These are phyloP conservation scores for Colletotrichum cuscutae DNA, from an alignment of 2,329 filamentous ascomycete genomes.

Conservation along the genomic window DNA sequence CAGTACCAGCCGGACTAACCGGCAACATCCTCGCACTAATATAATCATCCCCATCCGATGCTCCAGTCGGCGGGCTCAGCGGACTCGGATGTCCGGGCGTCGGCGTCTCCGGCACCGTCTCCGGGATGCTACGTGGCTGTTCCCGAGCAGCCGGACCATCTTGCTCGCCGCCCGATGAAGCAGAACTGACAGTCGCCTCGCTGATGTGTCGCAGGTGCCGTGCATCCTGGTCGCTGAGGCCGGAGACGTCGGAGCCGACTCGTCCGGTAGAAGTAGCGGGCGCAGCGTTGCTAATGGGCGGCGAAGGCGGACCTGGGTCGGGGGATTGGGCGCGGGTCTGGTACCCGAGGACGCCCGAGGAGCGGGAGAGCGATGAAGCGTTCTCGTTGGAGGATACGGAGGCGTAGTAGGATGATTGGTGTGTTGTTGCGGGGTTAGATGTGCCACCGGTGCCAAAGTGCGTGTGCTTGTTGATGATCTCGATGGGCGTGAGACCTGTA, in stretches of 20 bases:
- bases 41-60: slow-evolving; percentile 40
- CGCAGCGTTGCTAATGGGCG: slow-evolving; percentile 15
- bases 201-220: slow-evolving; percentile 54
- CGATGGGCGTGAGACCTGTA: slow-evolving; percentile 50
- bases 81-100: slow-evolving; percentile 27
- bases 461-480: slow-evolving; percentile 51
- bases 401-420: slow-evolving; percentile 42
- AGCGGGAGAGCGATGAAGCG: slow-evolving; percentile 32
- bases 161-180: slow-evolving; percentile 20
- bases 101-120: slow-evolving; percentile 28
- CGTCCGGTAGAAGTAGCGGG: slow-evolving; percentile 24
- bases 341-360: slow-evolving; percentile 27
- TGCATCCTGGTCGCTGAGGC: slow-evolving; percentile 52
- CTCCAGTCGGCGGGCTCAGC: slow-evolving; percentile 41
- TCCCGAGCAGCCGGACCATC: neutral
- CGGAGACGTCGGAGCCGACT: slow-evolving; percentile 52
- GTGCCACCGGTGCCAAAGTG: slow-evolving; percentile 39
- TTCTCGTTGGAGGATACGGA: slow-evolving; percentile 36
- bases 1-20: slow-evolving; percentile 28
- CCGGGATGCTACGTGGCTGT: slow-evolving; percentile 10
- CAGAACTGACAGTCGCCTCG: slow-evolving; percentile 51
- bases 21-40: slow-evolving; percentile 36
- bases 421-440: slow-evolving; percentile 40
- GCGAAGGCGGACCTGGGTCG: slow-evolving; percentile 12
- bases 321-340: slow-evolving; percentile 30